Base-by-base conservation (phyloP, 805 yeast genomes). In the Candida awuae region DNA sequence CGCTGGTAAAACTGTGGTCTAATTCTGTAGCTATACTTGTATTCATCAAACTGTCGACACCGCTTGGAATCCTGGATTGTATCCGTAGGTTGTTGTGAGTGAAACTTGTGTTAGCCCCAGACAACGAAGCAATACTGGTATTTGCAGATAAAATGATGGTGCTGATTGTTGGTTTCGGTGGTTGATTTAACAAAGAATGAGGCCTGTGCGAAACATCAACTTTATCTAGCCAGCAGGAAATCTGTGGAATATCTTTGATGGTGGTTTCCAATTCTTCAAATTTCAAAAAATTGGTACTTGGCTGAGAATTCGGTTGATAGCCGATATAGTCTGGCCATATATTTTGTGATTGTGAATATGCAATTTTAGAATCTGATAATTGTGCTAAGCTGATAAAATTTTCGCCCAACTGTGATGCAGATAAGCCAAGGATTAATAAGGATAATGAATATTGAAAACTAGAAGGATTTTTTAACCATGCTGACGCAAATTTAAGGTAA, bases 361-460 rank as follows among this genome's bases (percentile, higher is more conserved):
- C 32, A 50, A 39, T 22, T 49, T 44, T 17, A 8, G 29, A 15
- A 45, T 34, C 18, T 35, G 32, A 27, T 35, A 43, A 12, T 17
- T 20, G 8, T 15, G 43, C 40, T 13, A 41, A 32, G 19, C 17
- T 12, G 8, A 32, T 27, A 4, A 18, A 20, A 7, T 35, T 40
- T 26, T 26, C 29, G 8, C 29, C 22, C 6, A 41, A 25, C n/a
- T 27, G 22, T 13, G 38, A 18, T 8, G 39, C 29, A 26, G 32
- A 12, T 44, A 47, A 15, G 21, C 34, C 33, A 10, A 54, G 37
- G 9, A 52, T 19, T 19, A 49, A 17, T 32, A 52, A 41, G 16
- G 46, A 41, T 17, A 52, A 41, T 13, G 50, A 46, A 34, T 42
- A 49, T 34, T 48, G 50, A 32, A 39, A 50, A 25, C 48, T 45